Percentiles rank a stretch among this genome's conserved stretches.
These are phyloP conservation scores for Diaporthe citrichinensis DNA, from an alignment of 2,329 filamentous ascomycete genomes.

Conservation along the genomic window DNA sequence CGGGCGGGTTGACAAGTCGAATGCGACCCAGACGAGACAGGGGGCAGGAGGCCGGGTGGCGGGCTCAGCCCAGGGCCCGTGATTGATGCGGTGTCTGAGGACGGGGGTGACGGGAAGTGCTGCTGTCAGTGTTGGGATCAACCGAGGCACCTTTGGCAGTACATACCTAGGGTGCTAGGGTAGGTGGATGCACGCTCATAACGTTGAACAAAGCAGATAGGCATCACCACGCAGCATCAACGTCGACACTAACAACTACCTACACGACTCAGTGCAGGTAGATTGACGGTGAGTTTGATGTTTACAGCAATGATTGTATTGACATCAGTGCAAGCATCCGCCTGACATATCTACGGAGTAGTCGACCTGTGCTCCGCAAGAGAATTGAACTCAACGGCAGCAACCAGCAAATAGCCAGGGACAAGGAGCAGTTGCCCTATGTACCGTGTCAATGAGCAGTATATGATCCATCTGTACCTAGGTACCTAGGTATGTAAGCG, in stretches of 20 bases:
- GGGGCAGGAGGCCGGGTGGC: conserved; percentile 23
- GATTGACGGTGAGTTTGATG: not conserved
- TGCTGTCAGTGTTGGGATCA: not conserved
- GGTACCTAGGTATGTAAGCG: not conserved
- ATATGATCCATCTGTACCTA: not conserved
- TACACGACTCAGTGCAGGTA: not conserved
- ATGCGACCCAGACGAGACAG: conserved; percentile 18
- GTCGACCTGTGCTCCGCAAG: not conserved
- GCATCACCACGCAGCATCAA: not conserved
- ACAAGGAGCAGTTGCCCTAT: not conserved
- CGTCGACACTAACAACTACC: not conserved
- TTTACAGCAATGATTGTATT: not conserved
- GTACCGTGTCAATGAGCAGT: conserved; percentile 1
- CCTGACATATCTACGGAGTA: not conserved
- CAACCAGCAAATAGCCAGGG: not conserved
- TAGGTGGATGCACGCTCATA: too few relatives aligned
- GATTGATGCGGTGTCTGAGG: not conserved
- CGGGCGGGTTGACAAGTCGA: conserved; percentile 20
- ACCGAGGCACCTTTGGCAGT: not conserved
- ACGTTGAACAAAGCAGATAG: too few relatives aligned
- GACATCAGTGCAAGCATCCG: not conserved
- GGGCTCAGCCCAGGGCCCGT: conserved; percentile 29
- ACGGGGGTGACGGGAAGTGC: not conserved
- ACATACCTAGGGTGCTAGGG: too few relatives aligned
- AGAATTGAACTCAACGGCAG: not conserved